Evolutionary conservation across 1,139 yeast genomes (phyloP), one percentile per base, ranked within the genome.

Genomic region (Debaryomyces nepalensis): DNA sequence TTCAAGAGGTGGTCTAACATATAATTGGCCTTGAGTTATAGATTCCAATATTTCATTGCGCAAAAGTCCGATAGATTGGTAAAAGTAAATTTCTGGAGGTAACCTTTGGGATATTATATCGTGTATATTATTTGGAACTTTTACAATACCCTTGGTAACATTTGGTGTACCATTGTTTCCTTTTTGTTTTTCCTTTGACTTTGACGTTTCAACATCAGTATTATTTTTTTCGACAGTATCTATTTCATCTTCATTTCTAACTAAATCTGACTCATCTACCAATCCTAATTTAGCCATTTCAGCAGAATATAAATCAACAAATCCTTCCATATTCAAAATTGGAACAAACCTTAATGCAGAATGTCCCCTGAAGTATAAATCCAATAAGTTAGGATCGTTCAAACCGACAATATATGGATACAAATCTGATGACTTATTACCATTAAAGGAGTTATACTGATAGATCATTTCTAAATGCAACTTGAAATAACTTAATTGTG

Each of bases 61-160:
- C 19, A 86, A 68, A 32, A 91, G 61, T 1, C 98, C 99, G 41
- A 86, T 65, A 0, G 95, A 84, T 56, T 83, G 81, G 63, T 90
- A 93, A 58, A 85, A 89, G 58, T 82, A 84, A 35, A 87, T 73
- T 64, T 91, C 98, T 37, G 90, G 87, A 1, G 98, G 96, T 41
- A 93, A 71, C 56, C 95, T 78, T 60, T 87, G 91, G 4, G 96
- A 90, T 40, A 93, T 76, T 41, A 91, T 78, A 39, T 85, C 93
- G 57, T 88, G 95, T 16, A 88, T 72, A 60, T 90, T 95, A 48
- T 79, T 79, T 9, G 98, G 98, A 21, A 83, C 73, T 48, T 68
- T 73, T 26, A 64, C 58, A 20, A 44, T 22, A 31, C 9, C 7
- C 39, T 44, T 37, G 21, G n/a, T 4, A 4, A n/a, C 44, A 4